Percentiles rank a stretch among this genome's conserved stretches.
phyloP scores from a whole-genome alignment of 2,329 filamentous ascomycete species.

The Cladosporium sp. region DNA sequence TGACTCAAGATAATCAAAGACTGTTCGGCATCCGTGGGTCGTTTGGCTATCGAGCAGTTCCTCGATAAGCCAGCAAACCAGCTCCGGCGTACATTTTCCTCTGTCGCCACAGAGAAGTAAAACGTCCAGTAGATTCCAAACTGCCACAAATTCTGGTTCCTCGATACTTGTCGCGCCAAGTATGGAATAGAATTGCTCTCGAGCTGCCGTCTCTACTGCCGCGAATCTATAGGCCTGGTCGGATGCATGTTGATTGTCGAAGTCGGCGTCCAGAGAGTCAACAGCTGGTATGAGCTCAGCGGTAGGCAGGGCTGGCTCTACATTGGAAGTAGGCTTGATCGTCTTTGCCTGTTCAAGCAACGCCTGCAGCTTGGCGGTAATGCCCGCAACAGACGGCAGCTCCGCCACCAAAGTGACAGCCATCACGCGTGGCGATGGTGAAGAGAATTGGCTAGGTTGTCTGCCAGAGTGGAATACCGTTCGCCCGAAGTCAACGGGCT shows the following conservation, averaged over 20 bases:
- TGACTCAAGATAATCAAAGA: slow-evolving; percentile 95
- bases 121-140: slow-evolving; percentile 94
- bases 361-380: slow-evolving; percentile 30
- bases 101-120: slow-evolving; percentile 73
- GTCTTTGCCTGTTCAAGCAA: slow-evolving; percentile 39
- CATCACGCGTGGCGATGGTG: slow-evolving; percentile 17
- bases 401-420: slow-evolving; percentile 24
- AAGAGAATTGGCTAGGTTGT: not conserved
- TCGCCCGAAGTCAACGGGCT: not conserved
- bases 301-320: slow-evolving; percentile 43
- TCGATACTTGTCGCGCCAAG: slow-evolving; percentile 63
- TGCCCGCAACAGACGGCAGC: slow-evolving; percentile 24
- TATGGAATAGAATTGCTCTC: slow-evolving; percentile 66
- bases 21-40: slow-evolving; percentile 80
- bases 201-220: slow-evolving; percentile 77
- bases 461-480: not conserved
- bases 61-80: slow-evolving; percentile 88
- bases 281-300: slow-evolving; percentile 34
- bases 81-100: slow-evolving; percentile 64
- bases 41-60: slow-evolving; percentile 95
- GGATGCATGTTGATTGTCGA: slow-evolving; percentile 20
- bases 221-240: slow-evolving; percentile 42
- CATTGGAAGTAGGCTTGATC: slow-evolving; percentile 37
- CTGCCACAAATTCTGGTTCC: slow-evolving; percentile 69
- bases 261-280: slow-evolving; percentile 24